Base-by-base conservation (phyloP, 2,329 filamentous ascomycete species). In the Cladophialophora immunda region DNA sequence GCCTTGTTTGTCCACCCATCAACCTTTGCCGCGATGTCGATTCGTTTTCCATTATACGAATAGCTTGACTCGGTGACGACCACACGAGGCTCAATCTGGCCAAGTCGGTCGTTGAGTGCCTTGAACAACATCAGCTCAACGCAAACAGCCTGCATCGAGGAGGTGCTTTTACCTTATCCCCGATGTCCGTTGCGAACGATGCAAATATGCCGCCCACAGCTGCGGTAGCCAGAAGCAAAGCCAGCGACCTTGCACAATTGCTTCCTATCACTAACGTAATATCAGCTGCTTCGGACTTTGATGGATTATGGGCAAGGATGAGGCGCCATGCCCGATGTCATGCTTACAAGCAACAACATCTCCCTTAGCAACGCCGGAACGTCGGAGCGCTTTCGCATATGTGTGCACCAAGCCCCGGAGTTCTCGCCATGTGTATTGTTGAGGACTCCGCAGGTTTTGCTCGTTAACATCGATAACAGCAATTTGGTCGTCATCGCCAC, bases 381-480 rank as follows among this genome's bases (percentile, higher is more conserved):
- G 68, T 9, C 77, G 67, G 34, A 82, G 68, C 7, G 79, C 79
- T 69, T 76, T 78, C 19, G 78, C 75, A 19, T 76, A 75, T 38
- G 75, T 65, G 29, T 77, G 71, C 2, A 81, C 78, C 60, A 74
- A 73, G 55, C 79, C 78, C 19, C 75, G 71, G 47, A 80, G 73
- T 32, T 78, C 67, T 3, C 58, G 67, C 80, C 80, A 82, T 4
- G 78, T 80, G 60, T 80, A 69, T n/a, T 72, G 64, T 53, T 80
- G 76, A 17, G 36, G 36, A 34, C 11, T 34, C 38, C 15, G 27
- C n/a, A 58, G 11, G 0, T 76, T 78, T 22, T 76, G 71, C 63
- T 81, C 80, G 6, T 41, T 53, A 22, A 62, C 50, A 9, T 47
- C 32, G n/a, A 52, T 58, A 17, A 63, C 38, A 22, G 64, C 58